Evolutionary conservation across 2,329 filamentous ascomycete species (phyloP).

Genomic region (Talaromyces sp.): DNA sequence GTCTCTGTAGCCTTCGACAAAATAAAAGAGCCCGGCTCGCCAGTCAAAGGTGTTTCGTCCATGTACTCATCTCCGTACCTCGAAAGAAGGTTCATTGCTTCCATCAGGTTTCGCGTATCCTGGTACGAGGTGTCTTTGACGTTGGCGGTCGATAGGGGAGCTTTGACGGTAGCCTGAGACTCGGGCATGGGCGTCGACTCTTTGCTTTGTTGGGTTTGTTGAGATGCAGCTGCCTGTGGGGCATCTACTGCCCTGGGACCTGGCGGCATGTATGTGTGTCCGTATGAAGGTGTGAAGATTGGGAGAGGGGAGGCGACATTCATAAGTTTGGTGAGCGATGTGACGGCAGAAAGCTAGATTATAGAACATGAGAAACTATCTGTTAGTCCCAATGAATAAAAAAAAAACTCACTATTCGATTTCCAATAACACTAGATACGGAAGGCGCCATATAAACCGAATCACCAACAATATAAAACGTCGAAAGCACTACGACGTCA

Average conservation of each 20-base stretch:
- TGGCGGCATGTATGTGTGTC: constrained; percentile 58
- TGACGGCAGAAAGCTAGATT: constrained; percentile 53
- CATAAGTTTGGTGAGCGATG: constrained; percentile 54
- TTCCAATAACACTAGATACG: constrained; percentile 56
- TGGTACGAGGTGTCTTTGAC: constrained; percentile 26
- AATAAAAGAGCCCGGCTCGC: constrained; percentile 62
- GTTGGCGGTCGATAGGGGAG: constrained; percentile 20
- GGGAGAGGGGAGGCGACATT: constrained; percentile 53
- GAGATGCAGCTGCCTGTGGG: constrained; percentile 27
- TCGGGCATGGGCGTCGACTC: constrained; percentile 48
- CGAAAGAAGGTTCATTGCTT: constrained; percentile 51
- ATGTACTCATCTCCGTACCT: constrained; percentile 60
- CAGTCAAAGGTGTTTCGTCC: constrained; percentile 61
- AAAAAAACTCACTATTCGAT: constrained; percentile 48
- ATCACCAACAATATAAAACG: constrained; percentile 61
- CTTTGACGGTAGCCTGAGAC: constrained; percentile 29
- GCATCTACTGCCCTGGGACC: constrained; percentile 40
- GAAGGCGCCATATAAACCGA: constrained; percentile 61
- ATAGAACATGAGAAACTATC: not conserved
- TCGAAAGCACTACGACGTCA: constrained; percentile 53
- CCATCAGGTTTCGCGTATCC: constrained; percentile 42
- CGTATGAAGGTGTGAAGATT: constrained; percentile 56
- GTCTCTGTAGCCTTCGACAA: constrained; percentile 45
- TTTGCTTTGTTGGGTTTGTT: constrained; percentile 41
- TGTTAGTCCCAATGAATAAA: no score